A percentile compares a stretch with the other conserved stretches of the same genome.
These are phyloP conservation scores for Endogone sp. DNA, from an alignment of 192 early-diverging fungal species.

Conservation along the genomic window DNA sequence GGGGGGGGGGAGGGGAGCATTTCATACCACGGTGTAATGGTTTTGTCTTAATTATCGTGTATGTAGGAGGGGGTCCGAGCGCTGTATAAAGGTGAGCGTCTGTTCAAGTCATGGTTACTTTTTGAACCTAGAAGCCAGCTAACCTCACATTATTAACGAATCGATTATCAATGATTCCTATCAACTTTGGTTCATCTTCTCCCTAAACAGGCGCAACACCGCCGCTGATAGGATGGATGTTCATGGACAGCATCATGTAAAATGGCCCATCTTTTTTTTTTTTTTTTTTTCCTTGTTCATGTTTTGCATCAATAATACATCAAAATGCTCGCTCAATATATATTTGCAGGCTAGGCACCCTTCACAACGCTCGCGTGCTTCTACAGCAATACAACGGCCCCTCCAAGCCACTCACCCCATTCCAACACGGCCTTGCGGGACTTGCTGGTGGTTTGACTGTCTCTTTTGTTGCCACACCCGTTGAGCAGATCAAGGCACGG, in stretches of 20 bases:
- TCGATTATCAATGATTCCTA: background rate
- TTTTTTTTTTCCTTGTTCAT: too few species aligned
- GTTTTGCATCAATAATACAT: too few species aligned
- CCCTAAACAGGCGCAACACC: conserved; percentile 77
- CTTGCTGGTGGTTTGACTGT: conserved; percentile 73
- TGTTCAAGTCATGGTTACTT: too few species aligned
- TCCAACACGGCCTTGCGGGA: conserved; percentile 71
- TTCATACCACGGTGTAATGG: too few species aligned
- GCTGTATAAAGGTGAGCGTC: conserved; percentile 67
- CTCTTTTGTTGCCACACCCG: conserved; percentile 75
- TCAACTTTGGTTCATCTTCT: too few species aligned
- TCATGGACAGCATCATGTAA: conserved; percentile 78
- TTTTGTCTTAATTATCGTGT: too few species aligned
- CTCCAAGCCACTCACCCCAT: conserved; percentile 49
- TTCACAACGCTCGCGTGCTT: conserved; percentile 75
- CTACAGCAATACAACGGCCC: conserved; percentile 58
- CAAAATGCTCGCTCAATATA: too few species aligned
- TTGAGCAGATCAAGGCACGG: conserved; percentile 69
- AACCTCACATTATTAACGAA: background rate
- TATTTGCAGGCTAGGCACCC: conserved; percentile 67
- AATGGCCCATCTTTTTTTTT: background rate
- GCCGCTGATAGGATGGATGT: conserved; percentile 86
- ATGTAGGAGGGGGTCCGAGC: conserved; percentile 70
- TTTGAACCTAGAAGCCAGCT: background rate
- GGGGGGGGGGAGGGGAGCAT: too few species aligned